Percentiles rank a stretch among this genome's conserved stretches.
These are phyloP conservation scores for Pseudocercospora cruenta DNA, from an alignment of 2,329 filamentous ascomycete species.

Conservation along the genomic window DNA sequence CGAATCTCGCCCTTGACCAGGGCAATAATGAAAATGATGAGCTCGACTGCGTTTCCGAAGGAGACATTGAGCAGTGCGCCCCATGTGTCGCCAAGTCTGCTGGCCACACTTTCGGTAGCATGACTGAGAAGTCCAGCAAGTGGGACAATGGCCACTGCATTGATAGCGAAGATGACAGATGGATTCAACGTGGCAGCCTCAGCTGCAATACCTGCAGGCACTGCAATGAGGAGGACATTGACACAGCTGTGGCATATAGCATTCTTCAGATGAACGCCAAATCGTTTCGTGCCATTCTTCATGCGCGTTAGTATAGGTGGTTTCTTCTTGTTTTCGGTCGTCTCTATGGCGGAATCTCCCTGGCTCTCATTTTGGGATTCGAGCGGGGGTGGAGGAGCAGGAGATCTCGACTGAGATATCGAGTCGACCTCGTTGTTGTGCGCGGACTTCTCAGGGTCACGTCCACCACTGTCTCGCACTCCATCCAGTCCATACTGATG, in stretches of 20 bases:
- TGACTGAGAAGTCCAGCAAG: constrained; percentile 54
- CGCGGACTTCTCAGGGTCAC: constrained; percentile 32
- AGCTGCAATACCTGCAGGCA: constrained; percentile 74
- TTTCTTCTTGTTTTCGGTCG: constrained; percentile 40
- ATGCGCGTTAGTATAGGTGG: constrained; percentile 55
- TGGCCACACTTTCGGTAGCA: constrained; percentile 55
- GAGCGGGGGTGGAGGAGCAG: constrained; percentile 45
- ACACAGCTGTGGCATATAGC: constrained; percentile 73
- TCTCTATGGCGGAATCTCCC: constrained; percentile 57
- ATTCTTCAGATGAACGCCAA: constrained; percentile 60
- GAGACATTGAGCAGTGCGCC: constrained; percentile 57
- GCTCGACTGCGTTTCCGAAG: constrained; percentile 57
- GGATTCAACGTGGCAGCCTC: constrained; percentile 50
- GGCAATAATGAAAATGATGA: constrained; percentile 69
- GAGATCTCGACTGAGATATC: constrained; percentile 30
- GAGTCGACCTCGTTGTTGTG: constrained; percentile 28
- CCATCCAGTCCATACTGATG: constrained; percentile 29
- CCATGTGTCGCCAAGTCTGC: constrained; percentile 52
- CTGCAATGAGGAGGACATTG: constrained; percentile 76
- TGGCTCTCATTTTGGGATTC: constrained; percentile 55
- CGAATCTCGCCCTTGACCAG: constrained; percentile 81
- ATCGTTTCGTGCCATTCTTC: constrained; percentile 54
- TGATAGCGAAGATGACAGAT: constrained; percentile 55
- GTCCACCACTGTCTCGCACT: constrained; percentile 34
- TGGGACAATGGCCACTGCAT: constrained; percentile 56